Conservation (phyloP, 225 moss, liverwort and hornwort species). For the Climacium dendroides region DNA sequence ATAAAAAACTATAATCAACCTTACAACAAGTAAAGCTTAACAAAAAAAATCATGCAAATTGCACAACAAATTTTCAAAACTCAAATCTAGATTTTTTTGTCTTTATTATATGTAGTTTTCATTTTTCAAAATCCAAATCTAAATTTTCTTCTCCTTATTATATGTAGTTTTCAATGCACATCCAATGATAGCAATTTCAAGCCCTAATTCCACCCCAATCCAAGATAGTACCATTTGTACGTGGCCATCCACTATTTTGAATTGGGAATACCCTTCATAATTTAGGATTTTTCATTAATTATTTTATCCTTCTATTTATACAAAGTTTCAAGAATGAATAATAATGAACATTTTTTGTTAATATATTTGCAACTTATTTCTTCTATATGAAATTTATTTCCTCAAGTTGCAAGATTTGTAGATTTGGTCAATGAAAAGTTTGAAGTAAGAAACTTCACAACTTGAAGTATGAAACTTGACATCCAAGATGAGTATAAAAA, state of each 20-base stretch:
- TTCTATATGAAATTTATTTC: not conserved
- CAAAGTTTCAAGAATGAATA: not conserved
- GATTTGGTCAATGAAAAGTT: not conserved
- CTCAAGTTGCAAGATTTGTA: not conserved
- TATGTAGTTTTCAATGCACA: too few species aligned
- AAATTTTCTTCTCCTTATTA: too few species aligned
- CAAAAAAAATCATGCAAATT: too few species aligned
- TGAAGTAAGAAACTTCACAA: too few species aligned
- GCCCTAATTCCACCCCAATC: not conserved
- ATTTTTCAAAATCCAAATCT: too few species aligned
- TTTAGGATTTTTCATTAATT: not conserved
- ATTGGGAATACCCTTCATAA: not conserved
- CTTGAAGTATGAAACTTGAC: not conserved
- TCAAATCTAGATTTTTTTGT: not conserved
- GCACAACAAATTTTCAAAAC: too few species aligned
- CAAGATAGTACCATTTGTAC: too few species aligned
- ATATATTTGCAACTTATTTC: not conserved
- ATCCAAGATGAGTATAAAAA: not conserved
- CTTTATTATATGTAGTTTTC: too few species aligned
- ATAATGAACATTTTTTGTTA: too few species aligned
- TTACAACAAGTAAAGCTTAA: too few species aligned
- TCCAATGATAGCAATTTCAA: not conserved
- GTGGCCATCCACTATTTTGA: accelerated
- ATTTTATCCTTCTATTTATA: not conserved
- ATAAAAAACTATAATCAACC: too few species aligned